These are phyloP conservation scores for Cucumis cinereus DNA, from an alignment of 306 rosid genomes.

Conservation along the genomic window DNA sequence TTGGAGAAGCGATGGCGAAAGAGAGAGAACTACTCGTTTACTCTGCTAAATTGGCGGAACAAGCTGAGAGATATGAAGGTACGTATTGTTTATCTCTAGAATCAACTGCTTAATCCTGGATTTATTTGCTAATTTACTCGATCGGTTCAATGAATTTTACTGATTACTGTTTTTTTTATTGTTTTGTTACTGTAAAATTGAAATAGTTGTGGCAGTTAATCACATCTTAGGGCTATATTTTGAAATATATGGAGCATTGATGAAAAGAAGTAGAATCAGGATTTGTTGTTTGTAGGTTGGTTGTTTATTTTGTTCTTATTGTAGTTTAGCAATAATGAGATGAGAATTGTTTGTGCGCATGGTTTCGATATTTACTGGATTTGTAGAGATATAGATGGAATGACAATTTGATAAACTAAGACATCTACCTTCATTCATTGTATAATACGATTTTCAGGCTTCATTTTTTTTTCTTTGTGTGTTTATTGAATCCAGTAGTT, in stretches of 20 bases:
- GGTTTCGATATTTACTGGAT: not conserved
- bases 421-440: not conserved
- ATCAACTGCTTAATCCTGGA: not conserved
- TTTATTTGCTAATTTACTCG: not conserved
- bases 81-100: conserved; percentile 2
- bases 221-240: not conserved
- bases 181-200: not conserved
- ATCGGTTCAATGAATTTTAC: not conserved
- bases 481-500: not conserved
- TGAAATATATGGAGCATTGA: not conserved
- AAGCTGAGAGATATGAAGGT: conserved; percentile 35
- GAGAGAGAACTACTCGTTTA: conserved; percentile 26
- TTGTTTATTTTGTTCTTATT: not conserved
- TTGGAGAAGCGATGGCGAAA: conserved; percentile 13
- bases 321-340: not conserved
- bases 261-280: not conserved
- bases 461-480: not conserved
- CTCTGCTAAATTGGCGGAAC: conserved; percentile 32
- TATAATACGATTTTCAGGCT: not conserved
- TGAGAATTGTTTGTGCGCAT: not conserved
- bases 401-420: not conserved
- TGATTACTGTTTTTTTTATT: not conserved
- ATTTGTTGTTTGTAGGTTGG: not conserved
- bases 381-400: not conserved
- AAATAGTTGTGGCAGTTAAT: not conserved